Evolutionary conservation across 208 protist species (phyloP), one percentile per base, ranked within the genome.

Genomic region (Angomonas deanei): DNA sequence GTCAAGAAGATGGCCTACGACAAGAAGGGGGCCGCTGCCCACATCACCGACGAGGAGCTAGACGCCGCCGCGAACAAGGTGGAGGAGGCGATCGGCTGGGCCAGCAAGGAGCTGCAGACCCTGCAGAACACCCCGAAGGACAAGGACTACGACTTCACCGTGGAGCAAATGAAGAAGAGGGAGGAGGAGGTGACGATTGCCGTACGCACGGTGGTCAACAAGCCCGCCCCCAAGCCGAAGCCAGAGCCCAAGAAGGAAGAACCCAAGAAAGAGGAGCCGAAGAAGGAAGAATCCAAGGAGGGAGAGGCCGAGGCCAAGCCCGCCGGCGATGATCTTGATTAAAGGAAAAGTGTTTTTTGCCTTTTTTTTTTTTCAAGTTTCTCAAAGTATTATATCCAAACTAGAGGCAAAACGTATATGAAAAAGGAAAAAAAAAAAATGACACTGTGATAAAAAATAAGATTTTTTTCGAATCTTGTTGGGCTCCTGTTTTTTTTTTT

Each of bases 11-110:
- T 63, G 48, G 83, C 83, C 31, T 67, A 83, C 28, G 72, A 76
- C 57, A 70, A 70, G 34, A 80, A 86, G 46, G 84, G 84, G 24
- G 85, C 88, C 67, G 64, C 61, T 39, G 80, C 69, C 42, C 84
- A 93, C 73, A 80, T 93, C 61, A 88, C 77, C 0, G 87, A 91
- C 68, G 87, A 86, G 65, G 84, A 93, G 72, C 74, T 93, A 52
- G 62, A 47, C n/a, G 72, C 46, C 28, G 84, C 66, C 1, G 81
- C 81, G 2, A 61, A 68, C 23, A 86, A 55, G 17, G 83, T 78
- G 17, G 82, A 88, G 10, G 72, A 80, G 66, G 81, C 87, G 11
- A 15, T 71, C 6, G 61, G 68, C 33, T 93, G 87, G 87, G 76
- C 68, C 0, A 72, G 84, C 52, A 39, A 47, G 8, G 69, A 82